phyloP scores from a whole-genome alignment of 176 grass and related monocot species.

The Puya raimondii region DNA sequence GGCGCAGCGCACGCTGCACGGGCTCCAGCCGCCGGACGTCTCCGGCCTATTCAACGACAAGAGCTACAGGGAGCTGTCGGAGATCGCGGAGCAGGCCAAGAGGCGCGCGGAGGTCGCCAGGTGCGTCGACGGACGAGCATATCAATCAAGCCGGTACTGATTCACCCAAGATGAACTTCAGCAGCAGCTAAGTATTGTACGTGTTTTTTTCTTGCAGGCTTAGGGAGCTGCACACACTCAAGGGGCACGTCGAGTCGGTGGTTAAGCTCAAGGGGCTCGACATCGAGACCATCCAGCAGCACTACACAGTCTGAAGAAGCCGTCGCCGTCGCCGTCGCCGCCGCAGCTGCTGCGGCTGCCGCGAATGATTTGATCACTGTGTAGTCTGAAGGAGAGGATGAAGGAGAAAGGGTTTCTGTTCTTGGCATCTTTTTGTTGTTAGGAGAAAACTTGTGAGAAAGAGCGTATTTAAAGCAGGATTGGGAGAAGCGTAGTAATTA shows the following conservation, averaged over 20 bases:
- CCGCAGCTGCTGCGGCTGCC: no score
- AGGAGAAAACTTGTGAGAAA: no score
- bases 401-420: no score
- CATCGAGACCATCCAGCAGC: slow-evolving; percentile 37
- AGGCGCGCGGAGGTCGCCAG: slow-evolving; percentile 44
- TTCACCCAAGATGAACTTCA: not conserved
- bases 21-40: slow-evolving; percentile 25
- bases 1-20: slow-evolving; percentile 38
- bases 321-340: not conserved
- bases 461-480: no score
- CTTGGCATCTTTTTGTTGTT: no score
- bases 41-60: slow-evolving; percentile 17
- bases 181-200: not conserved
- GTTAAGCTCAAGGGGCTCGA: slow-evolving; percentile 46
- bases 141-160: no score
- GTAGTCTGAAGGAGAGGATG: no score
- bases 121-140: not conserved
- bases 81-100: slow-evolving; percentile 37
- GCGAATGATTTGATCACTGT: no score
- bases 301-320: slow-evolving; percentile 35
- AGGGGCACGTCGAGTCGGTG: slow-evolving; percentile 39
- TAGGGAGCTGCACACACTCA: slow-evolving; percentile 42
- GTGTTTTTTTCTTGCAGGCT: slow-evolving; percentile 26
- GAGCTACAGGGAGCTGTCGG: slow-evolving; percentile 21
- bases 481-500: no score